phyloP scores from a whole-genome alignment of 2,329 filamentous ascomycete genomes.

The Lojkania enalia region DNA sequence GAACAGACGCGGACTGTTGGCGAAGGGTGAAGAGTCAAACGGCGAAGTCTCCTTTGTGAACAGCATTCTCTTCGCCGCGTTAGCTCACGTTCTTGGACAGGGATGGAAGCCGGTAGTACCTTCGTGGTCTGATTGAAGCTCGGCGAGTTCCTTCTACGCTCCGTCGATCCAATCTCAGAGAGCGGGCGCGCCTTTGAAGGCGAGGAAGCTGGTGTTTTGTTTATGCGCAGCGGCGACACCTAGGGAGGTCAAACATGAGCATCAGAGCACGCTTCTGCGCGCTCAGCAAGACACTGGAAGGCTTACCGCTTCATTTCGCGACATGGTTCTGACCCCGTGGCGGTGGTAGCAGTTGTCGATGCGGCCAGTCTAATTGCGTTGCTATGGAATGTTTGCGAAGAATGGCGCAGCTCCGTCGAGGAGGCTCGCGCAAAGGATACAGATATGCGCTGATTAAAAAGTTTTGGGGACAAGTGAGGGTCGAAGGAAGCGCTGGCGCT shows the following conservation, averaged over 20 bases:
- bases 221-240: slow-evolving; percentile 79
- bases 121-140: slow-evolving; percentile 79
- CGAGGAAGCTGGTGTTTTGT: slow-evolving; percentile 66
- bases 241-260: slow-evolving; percentile 38
- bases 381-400: slow-evolving; percentile 35
- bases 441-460: slow-evolving; percentile 22
- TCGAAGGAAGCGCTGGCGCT: slow-evolving; percentile 32
- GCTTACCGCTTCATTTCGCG: slow-evolving; percentile 47
- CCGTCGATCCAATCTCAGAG: slow-evolving; percentile 84
- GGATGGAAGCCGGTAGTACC: slow-evolving; percentile 53
- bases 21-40: slow-evolving; percentile 78
- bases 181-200: slow-evolving; percentile 72
- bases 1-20: slow-evolving; percentile 80
- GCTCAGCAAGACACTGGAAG: neutral
- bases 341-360: slow-evolving; percentile 20
- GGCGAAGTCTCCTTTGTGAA: slow-evolving; percentile 76
- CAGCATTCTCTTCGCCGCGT: slow-evolving; percentile 63
- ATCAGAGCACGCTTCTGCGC: slow-evolving; percentile 10
- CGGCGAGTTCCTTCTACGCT: slow-evolving; percentile 87
- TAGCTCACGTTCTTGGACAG: slow-evolving; percentile 19
- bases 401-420: slow-evolving; percentile 38
- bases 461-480: slow-evolving; percentile 27
- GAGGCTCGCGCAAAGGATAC: slow-evolving; percentile 22
- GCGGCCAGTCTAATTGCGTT: slow-evolving; percentile 27
- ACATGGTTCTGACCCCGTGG: slow-evolving; percentile 35